Base-by-base conservation (phyloP, 495 filamentous ascomycete species). In the Delitschia confertaspora region DNA sequence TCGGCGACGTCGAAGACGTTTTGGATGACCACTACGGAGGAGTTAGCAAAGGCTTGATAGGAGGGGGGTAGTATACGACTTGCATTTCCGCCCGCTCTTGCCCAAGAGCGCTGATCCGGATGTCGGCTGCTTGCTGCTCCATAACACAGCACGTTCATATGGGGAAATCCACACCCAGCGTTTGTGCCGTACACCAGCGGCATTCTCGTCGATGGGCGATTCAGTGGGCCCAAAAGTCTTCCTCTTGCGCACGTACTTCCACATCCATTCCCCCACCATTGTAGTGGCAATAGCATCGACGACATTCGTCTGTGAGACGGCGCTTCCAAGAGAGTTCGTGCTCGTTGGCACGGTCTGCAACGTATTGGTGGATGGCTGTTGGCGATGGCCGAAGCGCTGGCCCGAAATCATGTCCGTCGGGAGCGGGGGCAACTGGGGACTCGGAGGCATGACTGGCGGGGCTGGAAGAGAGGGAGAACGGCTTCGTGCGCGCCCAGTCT, bases 221-320 rank as follows among this genome's bases (percentile, higher is more conserved):
- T 96, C 88, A 3, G 75, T 65, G 31, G 93, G 79, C 25, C 84
- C 83, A 63, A 98, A 96, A 1, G 91, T 91, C 63, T 85, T 95
- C 49, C 91, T 76, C 60, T 87, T 77, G 29, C 91, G 76, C 29
- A 96, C 83, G 59, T 96, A 96, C 58, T 98, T 98, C 74, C 82
- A 96, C 91, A 98, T 96, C 91, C 91, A 98, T 57, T 96, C 91
- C 23, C 91, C 91, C 33, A 96, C 86, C 91, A 96, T 98, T 4
- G 91, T 95, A 54, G 93, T 85, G 3, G 91, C 88, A 64, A 98
- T 96, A 10, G 91, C 85, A 66, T 96, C 89, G n/a, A 96, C 88
- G 20, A 96, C 91, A 44, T 77, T 83, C 0, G 82, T 82, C 20
- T 81, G 71, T 55, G 87, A 79, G 30, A 73, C 71, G 2, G 70